Conservation (phyloP, 345 rosid genomes). For the Lumnitzera racemosa region DNA sequence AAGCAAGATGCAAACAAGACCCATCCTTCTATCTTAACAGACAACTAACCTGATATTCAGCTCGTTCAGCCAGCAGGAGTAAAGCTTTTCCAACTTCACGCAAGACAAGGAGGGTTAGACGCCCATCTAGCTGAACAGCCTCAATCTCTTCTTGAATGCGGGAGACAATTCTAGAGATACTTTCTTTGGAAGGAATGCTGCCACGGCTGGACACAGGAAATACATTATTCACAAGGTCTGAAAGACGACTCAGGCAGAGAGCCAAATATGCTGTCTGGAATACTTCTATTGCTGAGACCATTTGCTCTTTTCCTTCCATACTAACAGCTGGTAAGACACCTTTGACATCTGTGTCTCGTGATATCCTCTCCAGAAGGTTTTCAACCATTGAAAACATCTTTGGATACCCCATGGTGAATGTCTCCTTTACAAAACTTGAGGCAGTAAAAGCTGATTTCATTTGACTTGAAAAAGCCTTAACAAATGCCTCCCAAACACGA, state of each 20-base stretch:
- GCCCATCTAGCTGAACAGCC: slow-evolving; percentile 84
- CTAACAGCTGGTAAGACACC: slow-evolving; percentile 85
- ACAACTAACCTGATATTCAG: slow-evolving; percentile 80
- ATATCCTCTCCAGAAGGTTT: slow-evolving; percentile 83
- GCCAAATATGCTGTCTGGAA: slow-evolving; percentile 92
- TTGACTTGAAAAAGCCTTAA: slow-evolving; percentile 82
- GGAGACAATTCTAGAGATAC: slow-evolving; percentile 68
- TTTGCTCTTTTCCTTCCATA: slow-evolving; percentile 64
- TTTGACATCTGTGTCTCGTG: slow-evolving; percentile 73
- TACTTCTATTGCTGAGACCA: slow-evolving; percentile 69
- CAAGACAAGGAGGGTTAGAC: slow-evolving; percentile 83
- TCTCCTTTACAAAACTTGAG: slow-evolving; percentile 95
- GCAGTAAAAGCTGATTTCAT: slow-evolving; percentile 96
- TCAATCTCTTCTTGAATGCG: slow-evolving; percentile 91
- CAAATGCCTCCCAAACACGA: slow-evolving; percentile 94
- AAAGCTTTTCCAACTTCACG: slow-evolving; percentile 83
- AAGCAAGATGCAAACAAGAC: no score
- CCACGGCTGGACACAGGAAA: slow-evolving; percentile 95
- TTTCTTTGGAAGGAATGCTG: slow-evolving; percentile 86
- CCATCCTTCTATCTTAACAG: not conserved
- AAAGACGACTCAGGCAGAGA: slow-evolving; percentile 66
- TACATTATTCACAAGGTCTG: slow-evolving; percentile 80
- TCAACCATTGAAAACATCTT: slow-evolving; percentile 80
- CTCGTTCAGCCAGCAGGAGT: slow-evolving; percentile 68
- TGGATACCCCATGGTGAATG: slow-evolving; percentile 86